A percentile compares a stretch with the other conserved stretches of the same genome.
phyloP scores from a whole-genome alignment of 306 rosid species.

The Trifolium repens region DNA sequence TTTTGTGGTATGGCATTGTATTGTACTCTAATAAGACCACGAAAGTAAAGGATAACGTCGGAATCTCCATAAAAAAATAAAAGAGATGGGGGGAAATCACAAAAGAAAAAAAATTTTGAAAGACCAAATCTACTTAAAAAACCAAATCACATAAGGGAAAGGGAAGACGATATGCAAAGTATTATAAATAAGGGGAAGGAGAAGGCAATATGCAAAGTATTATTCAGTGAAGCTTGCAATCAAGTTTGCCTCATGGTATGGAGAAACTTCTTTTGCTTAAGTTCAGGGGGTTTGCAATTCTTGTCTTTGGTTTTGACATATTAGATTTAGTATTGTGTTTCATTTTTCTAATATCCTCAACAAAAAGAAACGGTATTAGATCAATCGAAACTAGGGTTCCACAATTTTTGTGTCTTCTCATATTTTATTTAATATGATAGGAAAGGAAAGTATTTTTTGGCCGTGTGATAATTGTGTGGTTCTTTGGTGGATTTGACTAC shows the following conservation, averaged over 20 bases:
- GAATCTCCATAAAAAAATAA: constrained; percentile 10
- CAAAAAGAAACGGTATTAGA: neutral
- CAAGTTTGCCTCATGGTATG: neutral
- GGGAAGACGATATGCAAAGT: neutral
- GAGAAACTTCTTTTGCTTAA: constrained; percentile 27
- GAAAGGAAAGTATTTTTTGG: constrained; percentile 10
- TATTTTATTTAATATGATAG: constrained; percentile 2
- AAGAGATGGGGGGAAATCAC: constrained; percentile 8
- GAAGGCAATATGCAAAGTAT: constrained; percentile 1
- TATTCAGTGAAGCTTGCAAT: neutral
- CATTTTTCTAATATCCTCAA: neutral
- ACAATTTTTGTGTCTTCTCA: neutral
- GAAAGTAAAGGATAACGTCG: constrained; percentile 24
- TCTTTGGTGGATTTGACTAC: constrained; percentile 9
- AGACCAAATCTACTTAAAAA: neutral
- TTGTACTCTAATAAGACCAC: constrained; percentile 22
- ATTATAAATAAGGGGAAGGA: neutral
- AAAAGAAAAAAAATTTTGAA: neutral
- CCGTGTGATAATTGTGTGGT: neutral
- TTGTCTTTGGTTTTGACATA: neutral
- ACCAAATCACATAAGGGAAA: neutral
- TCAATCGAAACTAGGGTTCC: neutral
- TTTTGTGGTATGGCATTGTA: constrained; percentile 13
- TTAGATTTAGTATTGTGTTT: neutral
- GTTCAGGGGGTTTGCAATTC: constrained; percentile 9